Conservation (phyloP, 306 rosid genomes). For the Hippophae rhamnoides region DNA sequence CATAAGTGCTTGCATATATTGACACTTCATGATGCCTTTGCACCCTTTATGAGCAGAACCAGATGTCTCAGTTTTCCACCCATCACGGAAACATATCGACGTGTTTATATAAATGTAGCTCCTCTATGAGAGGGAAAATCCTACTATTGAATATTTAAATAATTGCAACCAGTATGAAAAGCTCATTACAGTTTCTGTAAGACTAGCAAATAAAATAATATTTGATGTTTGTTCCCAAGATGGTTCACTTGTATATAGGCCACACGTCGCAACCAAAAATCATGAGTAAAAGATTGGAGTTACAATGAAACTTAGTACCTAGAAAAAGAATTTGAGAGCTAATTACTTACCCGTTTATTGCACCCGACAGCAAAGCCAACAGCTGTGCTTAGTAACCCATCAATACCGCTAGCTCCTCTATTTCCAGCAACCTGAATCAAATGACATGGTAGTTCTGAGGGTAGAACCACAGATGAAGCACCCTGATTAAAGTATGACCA, state of each 20-base stretch:
- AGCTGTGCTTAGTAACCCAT: slow-evolving; percentile 90
- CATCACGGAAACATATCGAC: no score
- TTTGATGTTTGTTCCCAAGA: no score
- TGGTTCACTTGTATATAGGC: no score
- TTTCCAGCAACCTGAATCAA: slow-evolving; percentile 68
- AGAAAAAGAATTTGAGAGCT: slow-evolving; percentile 12
- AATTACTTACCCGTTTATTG: slow-evolving; percentile 53
- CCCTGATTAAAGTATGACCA: slow-evolving; percentile 40
- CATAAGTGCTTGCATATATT: no score
- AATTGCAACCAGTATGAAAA: slow-evolving; percentile 2
- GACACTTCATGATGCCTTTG: no score
- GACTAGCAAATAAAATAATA: neutral
- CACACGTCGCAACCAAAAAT: no score
- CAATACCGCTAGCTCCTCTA: slow-evolving; percentile 98
- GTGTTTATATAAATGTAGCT: no score
- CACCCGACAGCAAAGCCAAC: slow-evolving; percentile 88
- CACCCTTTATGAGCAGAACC: no score
- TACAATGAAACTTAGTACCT: slow-evolving; percentile 3
- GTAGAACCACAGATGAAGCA: slow-evolving; percentile 30
- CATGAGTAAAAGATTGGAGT: no score
- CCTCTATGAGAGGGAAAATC: no score
- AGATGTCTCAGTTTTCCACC: no score
- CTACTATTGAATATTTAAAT: neutral
- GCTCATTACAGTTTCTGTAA: neutral
- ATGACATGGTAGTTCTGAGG: slow-evolving; percentile 46